phyloP scores from a whole-genome alignment of 2,329 filamentous ascomycete species.

The Cercospora sojina region DNA sequence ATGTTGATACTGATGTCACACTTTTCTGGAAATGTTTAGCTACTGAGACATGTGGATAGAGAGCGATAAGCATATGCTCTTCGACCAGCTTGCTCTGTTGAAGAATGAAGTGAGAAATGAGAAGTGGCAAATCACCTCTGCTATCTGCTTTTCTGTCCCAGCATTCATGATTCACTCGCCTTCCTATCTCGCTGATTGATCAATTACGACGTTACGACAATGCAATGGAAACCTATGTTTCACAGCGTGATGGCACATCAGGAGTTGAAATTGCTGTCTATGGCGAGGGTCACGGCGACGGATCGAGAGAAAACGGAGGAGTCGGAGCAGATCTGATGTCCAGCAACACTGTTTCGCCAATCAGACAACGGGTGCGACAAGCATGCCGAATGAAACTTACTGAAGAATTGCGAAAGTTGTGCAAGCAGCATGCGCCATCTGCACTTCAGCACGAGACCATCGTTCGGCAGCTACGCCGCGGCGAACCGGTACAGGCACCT shows the following conservation, averaged over 20 bases:
- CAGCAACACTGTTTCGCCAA: neutral
- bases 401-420: slow-evolving; percentile 3
- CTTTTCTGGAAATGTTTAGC: neutral
- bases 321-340: neutral
- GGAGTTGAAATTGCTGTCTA: neutral
- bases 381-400: neutral
- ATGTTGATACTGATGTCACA: neutral
- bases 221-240: neutral
- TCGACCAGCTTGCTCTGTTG: neutral
- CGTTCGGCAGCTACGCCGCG: neutral
- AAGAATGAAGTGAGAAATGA: neutral
- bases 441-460: neutral
- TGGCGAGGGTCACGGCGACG: neutral
- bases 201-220: neutral
- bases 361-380: neutral
- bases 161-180: neutral
- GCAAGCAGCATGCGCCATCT: slow-evolving; percentile 3
- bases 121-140: neutral
- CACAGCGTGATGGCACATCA: neutral
- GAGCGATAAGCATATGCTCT: neutral
- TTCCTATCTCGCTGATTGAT: neutral
- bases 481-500: neutral
- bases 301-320: neutral
- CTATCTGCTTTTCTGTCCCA: neutral
- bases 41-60: neutral